phyloP scores from a whole-genome alignment of 2,329 filamentous ascomycete genomes.

The Neonectria punicea region DNA sequence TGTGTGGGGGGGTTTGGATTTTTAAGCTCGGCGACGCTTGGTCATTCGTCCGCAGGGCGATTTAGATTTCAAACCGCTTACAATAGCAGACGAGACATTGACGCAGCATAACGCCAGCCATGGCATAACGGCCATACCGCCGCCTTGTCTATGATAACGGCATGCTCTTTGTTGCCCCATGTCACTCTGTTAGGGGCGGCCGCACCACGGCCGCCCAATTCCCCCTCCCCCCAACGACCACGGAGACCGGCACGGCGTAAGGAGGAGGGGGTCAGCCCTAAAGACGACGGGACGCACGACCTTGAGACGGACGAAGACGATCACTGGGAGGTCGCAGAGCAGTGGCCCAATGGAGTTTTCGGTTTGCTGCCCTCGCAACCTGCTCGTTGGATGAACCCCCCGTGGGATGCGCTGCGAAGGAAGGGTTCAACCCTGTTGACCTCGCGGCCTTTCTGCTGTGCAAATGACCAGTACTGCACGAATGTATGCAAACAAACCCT shows the following conservation, averaged over 20 bases:
- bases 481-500: background rate
- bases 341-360: background rate
- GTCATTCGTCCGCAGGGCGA: constrained; percentile 27
- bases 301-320: constrained; percentile 28
- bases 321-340: background rate
- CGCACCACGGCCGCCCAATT: background rate
- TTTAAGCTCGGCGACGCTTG: constrained; percentile 34
- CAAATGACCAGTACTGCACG: background rate
- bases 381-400: background rate
- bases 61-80: constrained; percentile 37
- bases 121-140: constrained; percentile 22
- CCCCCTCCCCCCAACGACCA: background rate
- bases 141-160: constrained; percentile 16
- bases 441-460: background rate
- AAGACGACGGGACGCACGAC: constrained; percentile 16
- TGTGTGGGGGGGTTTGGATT: constrained; percentile 13
- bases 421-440: background rate
- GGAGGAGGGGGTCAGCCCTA: constrained; percentile 38
- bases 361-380: background rate
- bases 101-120: constrained; percentile 2
- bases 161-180: background rate
- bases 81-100: constrained; percentile 29
- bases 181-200: background rate
- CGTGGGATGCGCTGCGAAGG: background rate
- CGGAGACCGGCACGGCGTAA: constrained; percentile 6